phyloP scores from a whole-genome alignment of 805 yeast genomes.

The Hanseniaspora nectarophila region DNA sequence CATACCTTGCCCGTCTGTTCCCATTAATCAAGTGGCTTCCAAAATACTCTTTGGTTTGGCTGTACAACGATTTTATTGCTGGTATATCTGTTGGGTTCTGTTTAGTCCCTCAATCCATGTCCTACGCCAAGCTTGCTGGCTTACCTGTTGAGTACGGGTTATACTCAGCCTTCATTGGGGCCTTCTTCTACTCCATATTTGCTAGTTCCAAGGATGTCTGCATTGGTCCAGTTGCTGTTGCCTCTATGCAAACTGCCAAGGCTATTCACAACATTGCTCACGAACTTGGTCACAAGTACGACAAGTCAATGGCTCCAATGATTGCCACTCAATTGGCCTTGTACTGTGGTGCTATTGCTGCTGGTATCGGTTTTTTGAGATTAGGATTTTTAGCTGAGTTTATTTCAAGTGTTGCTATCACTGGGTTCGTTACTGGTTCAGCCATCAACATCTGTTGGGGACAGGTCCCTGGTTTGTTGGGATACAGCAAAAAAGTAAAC shows the following conservation, averaged over 20 bases:
- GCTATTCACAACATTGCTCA: slow-evolving; percentile 54
- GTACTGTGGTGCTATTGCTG: slow-evolving; percentile 73
- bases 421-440: slow-evolving; percentile 92
- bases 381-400: slow-evolving; percentile 81
- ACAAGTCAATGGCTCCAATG: slow-evolving; percentile 41
- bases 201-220: slow-evolving; percentile 94
- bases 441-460: slow-evolving; percentile 74
- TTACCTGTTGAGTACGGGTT: slow-evolving; percentile 74
- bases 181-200: slow-evolving; percentile 73
- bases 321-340: slow-evolving; percentile 73
- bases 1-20: slow-evolving; percentile 53
- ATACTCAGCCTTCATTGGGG: slow-evolving; percentile 86
- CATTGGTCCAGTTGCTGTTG: slow-evolving; percentile 94
- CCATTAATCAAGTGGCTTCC: slow-evolving; percentile 78
- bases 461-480: slow-evolving; percentile 79
- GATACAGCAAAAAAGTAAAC: slow-evolving; percentile 52
- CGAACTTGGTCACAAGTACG: slow-evolving; percentile 32
- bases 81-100: slow-evolving; percentile 91
- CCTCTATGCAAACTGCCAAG: slow-evolving; percentile 76
- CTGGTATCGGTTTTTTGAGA: slow-evolving; percentile 71
- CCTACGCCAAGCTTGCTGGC: slow-evolving; percentile 80
- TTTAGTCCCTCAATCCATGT: slow-evolving; percentile 90
- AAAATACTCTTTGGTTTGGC: slow-evolving; percentile 72
- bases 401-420: slow-evolving; percentile 81
- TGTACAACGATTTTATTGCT: slow-evolving; percentile 71